These are phyloP conservation scores for Phialophora verrucosa DNA, from an alignment of 2,329 filamentous ascomycete genomes.

Conservation along the genomic window DNA sequence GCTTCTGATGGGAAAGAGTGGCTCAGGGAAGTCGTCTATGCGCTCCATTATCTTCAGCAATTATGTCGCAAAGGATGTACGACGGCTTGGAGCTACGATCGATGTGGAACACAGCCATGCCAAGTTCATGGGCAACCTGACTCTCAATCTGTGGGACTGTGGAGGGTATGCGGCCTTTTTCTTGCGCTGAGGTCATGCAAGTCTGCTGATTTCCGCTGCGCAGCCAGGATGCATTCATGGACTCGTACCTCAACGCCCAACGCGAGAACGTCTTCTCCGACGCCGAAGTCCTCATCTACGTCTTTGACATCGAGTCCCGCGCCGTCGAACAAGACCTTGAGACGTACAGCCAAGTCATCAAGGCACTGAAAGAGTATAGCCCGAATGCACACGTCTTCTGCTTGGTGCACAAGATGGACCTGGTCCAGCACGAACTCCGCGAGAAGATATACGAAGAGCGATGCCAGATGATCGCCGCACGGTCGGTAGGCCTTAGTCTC, in stretches of 20 bases:
- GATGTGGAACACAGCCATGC: constrained; percentile 98
- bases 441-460: constrained; percentile 85
- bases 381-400: constrained; percentile 84
- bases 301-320: constrained; percentile 96
- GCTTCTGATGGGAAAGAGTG: constrained; percentile 90
- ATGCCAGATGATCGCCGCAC: constrained; percentile 74
- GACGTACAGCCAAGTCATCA: constrained; percentile 89
- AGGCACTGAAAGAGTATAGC: constrained; percentile 85
- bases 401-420: constrained; percentile 98
- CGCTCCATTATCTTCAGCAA: constrained; percentile 98
- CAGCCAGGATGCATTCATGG: constrained; percentile 96
- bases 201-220: constrained; percentile 22
- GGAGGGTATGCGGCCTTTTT: constrained; percentile 66
- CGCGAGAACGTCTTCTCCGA: constrained; percentile 95
- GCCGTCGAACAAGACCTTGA: constrained; percentile 92
- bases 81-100: constrained; percentile 90
- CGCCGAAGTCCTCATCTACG: constrained; percentile 86
- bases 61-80: constrained; percentile 94
- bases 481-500: constrained; percentile 74
- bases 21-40: constrained; percentile 98
- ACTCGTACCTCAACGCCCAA: constrained; percentile 96
- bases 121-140: constrained; percentile 97
- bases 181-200: not conserved
- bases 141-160: constrained; percentile 97
- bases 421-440: constrained; percentile 80